Percentiles rank a stretch among this genome's conserved stretches.
Conservation (phyloP, 371 early-diverging fungal genomes). For the Blastocladiella emersonii region DNA sequence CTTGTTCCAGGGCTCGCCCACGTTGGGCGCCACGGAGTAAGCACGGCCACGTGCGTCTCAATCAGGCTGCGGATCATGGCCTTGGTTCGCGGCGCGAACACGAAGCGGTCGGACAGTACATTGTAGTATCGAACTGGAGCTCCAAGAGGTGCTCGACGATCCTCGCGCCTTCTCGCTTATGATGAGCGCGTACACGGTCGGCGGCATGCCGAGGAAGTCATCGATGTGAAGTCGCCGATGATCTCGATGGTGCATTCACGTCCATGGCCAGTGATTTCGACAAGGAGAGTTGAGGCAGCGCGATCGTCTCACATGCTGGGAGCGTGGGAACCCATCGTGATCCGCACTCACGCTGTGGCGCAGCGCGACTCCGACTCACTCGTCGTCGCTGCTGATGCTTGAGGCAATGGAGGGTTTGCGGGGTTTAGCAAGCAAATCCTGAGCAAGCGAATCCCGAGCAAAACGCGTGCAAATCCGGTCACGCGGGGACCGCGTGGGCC, state of each 20-base stretch:
- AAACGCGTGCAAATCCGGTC: no score
- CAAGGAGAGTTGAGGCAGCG: no score
- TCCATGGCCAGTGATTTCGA: conserved; percentile 13
- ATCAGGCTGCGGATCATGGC: conserved; percentile 28
- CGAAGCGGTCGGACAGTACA: conserved; percentile 35
- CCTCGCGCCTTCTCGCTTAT: conserved; percentile 21
- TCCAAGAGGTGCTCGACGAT: conserved; percentile 18
- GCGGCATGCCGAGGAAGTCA: neutral
- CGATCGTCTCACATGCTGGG: no score
- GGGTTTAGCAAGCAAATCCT: no score
- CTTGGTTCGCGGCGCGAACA: conserved; percentile 25
- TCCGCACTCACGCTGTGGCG: no score
- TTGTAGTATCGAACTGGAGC: conserved; percentile 26
- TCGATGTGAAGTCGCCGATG: neutral
- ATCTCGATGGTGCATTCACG: conserved; percentile 14
- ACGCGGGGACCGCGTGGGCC: no score
- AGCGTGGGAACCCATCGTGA: no score
- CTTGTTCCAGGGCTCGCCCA: conserved; percentile 31
- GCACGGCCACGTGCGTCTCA: conserved; percentile 18
- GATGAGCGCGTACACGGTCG: neutral
- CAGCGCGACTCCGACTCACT: no score
- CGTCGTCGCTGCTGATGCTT: no score
- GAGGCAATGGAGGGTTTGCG: no score
- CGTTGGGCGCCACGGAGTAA: conserved; percentile 43
- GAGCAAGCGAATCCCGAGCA: no score